These are phyloP conservation scores for Candida silvicultrix DNA, from an alignment of 805 yeast genomes.

Conservation along the genomic window DNA sequence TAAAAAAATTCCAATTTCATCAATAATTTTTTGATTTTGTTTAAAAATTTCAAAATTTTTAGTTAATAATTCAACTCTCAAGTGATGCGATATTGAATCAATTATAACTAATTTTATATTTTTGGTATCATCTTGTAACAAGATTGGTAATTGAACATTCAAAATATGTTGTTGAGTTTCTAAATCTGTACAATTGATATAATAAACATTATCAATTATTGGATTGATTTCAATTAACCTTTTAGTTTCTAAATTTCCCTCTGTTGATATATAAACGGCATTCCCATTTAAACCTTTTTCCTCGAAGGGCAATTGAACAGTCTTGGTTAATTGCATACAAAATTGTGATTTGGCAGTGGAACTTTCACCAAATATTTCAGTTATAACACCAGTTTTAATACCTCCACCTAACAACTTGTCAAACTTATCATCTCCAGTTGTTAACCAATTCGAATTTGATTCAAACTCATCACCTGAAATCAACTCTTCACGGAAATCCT, in stretches of 20 bases:
- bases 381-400: constrained; percentile 43
- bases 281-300: constrained; percentile 43
- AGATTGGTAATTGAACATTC: constrained; percentile 59
- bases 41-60: constrained; percentile 27
- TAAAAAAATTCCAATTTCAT: constrained; percentile 40
- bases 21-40: constrained; percentile 36
- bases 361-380: constrained; percentile 80
- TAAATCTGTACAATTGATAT: constrained; percentile 57
- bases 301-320: constrained; percentile 44
- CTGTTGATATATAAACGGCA: constrained; percentile 77
- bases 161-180: constrained; percentile 72
- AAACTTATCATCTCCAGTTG: constrained; percentile 46
- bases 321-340: constrained; percentile 55
- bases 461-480: constrained; percentile 2
- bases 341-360: constrained; percentile 86
- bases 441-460: constrained; percentile 24
- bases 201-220: constrained; percentile 36
- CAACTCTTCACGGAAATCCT: background rate
- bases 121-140: constrained; percentile 32
- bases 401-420: constrained; percentile 54
- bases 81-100: constrained; percentile 81
- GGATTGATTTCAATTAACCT: constrained; percentile 46
- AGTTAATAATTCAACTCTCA: constrained; percentile 53
- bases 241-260: constrained; percentile 61
- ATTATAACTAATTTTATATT: constrained; percentile 53